Base-by-base conservation (phyloP, 441 rosid genomes). In the Euphorbia celastroides region DNA sequence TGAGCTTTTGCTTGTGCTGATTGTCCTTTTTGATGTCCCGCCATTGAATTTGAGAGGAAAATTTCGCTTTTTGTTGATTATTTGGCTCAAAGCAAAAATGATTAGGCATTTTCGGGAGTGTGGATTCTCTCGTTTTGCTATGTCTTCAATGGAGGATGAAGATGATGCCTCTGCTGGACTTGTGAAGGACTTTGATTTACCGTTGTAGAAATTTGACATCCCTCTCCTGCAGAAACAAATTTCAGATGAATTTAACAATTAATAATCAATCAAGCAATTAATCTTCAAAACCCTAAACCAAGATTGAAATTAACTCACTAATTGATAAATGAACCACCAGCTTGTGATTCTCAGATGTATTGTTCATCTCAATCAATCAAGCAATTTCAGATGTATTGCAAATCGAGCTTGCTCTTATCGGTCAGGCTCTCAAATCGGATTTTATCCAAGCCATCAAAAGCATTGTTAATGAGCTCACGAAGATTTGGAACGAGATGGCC, bases 1-100 rank as follows among this genome's bases (percentile, higher is more conserved):
- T 0, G 89, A 77, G 70, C 97, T 91, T 62, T 72, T 72, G 75
- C 93, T 85, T 1, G 90, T 69, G 59, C 79, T 82, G 36, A 89
- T 77, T 4, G 88, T 74, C 17, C 83, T 78, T 74, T 82, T 87
- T 5, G 88, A 77, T 41, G 82, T 84, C 34, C 87, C 85, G 2
- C 86, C 78, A 0, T 23, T n/a, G n/a, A n/a, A n/a, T n/a, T n/a
- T n/a, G n/a, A n/a, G 63, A 41, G 76, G 59, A 2, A 70, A 79
- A 26, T 60, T 69, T 62, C 80, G 72, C 67, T 48, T 79, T 70
- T 81, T 89, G 41, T 91, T 97, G 92, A 90, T 87, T 0, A 78
- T 60, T 66, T 84, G 88, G 65, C 73, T 82, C 44, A 83, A 78
- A 0, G 77, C 68, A 56, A 78, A 57, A 8, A 75, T 52, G 59